Base-by-base conservation (phyloP, 2,329 filamentous ascomycete species). In the Calonectria montana region DNA sequence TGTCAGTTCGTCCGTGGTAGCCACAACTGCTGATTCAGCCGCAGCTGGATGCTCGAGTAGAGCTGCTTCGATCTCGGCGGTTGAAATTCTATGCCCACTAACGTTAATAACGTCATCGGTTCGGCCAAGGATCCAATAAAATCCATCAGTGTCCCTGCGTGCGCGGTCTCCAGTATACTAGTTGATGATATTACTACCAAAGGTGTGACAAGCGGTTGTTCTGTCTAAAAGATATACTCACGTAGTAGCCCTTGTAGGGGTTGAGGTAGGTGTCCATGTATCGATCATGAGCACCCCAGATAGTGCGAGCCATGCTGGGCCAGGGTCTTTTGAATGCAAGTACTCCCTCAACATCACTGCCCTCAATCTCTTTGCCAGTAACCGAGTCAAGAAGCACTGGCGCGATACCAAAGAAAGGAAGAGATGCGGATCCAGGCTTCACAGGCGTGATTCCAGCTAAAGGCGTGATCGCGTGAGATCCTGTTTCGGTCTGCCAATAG, bases 401-500 rank as follows among this genome's bases (percentile, higher is more conserved):
- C 83, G 98, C 96, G 79, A 98, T 96, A 76, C 96, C 96, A 81
- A 98, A 98, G 90, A 98, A 98, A n/a, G 96, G 96, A 35, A 98
- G 89, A 7, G 96, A 97, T 2, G 96, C 96, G 80, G 94, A 96
- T 70, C 96, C 96, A 35, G 96, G 96, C 87, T 98, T 98, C 18
- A 95, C 98, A 9, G 95, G 94, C 0, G 96, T 98, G 37, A 98
- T 90, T 79, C 96, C 96, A 63, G 93, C 95, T 50, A 98, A 88
- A 9, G 96, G 96, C 2, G 95, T 94, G 82, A 98, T 97, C 75
- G 96, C 95, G 84, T 98, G 92, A 69, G 94, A 98, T 65, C 96
- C 96, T 2, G 96, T 98, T 86, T 98, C 96, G 41, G 96, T 98
- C 90, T 98, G 96, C 96, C 96, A 98, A 88, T 98, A 98, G 63